These are phyloP conservation scores for Coemansia sp. DNA, from an alignment of 192 early-diverging fungal genomes.

Conservation along the genomic window DNA sequence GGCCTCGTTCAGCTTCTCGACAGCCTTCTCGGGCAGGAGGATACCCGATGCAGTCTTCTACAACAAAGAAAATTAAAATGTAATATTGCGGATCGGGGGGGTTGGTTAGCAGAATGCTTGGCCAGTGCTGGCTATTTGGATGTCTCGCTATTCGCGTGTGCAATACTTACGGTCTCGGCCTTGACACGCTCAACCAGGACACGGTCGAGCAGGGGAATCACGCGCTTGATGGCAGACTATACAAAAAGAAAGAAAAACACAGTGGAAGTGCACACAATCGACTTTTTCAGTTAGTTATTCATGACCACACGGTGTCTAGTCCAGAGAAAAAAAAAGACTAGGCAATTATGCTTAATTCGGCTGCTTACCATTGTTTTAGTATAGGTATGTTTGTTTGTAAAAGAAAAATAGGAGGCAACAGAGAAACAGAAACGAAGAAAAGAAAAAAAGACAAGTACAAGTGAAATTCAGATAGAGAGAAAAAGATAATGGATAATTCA, in stretches of 20 bases:
- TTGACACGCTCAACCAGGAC: conserved; percentile 97
- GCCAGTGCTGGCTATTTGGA: no score
- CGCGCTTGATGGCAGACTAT: conserved; percentile 62
- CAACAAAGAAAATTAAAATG: conserved; percentile 7
- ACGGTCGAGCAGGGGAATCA: conserved; percentile 97
- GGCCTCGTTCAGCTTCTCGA: conserved; percentile 96
- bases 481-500: background rate
- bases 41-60: conserved; percentile 95
- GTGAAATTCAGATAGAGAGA: background rate
- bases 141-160: no score
- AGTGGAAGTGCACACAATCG: background rate
- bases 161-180: conserved; percentile 61
- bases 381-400: background rate
- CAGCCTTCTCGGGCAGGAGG: conserved; percentile 98
- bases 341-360: no score
- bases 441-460: background rate
- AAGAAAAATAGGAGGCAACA: background rate
- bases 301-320: no score
- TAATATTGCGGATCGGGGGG: background rate
- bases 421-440: background rate
- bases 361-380: no score
- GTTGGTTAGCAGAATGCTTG: background rate
- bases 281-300: background rate
- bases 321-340: no score
- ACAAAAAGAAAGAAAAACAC: background rate